phyloP scores from a whole-genome alignment of 805 yeast genomes.

The Hermanozyma aechmeae region DNA sequence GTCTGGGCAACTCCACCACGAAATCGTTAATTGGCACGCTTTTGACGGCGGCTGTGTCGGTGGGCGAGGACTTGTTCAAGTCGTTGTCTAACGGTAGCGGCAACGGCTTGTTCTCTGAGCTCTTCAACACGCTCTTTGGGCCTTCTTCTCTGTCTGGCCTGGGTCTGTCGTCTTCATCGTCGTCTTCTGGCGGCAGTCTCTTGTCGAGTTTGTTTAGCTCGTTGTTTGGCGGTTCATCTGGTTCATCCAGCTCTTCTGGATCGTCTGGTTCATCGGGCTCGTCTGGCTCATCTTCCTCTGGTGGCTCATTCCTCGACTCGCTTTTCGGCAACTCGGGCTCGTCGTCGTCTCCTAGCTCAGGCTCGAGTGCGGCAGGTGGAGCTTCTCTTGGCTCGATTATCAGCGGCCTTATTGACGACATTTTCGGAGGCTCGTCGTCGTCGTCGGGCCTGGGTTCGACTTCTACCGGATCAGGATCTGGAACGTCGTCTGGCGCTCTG shows the following conservation, averaged over 20 bases:
- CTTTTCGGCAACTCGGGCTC: conserved; percentile 13
- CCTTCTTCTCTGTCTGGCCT: neutral
- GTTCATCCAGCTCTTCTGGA: conserved; percentile 4
- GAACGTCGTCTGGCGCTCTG: too few species aligned
- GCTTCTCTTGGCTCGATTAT: neutral
- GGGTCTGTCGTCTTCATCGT: neutral
- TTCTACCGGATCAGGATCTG: conserved; percentile 2
- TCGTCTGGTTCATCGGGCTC: conserved; percentile 4
- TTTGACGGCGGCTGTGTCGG: neutral
- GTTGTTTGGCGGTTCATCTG: conserved; percentile 2
- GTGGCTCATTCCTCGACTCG: conserved; percentile 6
- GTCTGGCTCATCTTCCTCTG: conserved; percentile 1
- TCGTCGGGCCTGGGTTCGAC: neutral
- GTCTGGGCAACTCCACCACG: conserved; percentile 4
- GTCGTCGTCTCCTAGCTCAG: conserved; percentile 5
- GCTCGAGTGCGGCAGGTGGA: neutral
- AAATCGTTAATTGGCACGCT: conserved; percentile 1
- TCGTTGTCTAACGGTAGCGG: neutral
- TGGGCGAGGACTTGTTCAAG: neutral
- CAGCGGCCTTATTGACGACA: conserved; percentile 1
- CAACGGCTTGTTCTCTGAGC: neutral
- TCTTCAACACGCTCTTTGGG: neutral
- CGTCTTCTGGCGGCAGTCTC: neutral
- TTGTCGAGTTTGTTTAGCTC: neutral
- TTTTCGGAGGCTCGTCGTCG: conserved; percentile 1